Evolutionary conservation across 2,329 filamentous ascomycete genomes (phyloP).

Genomic region (Sarocladium strictum): DNA sequence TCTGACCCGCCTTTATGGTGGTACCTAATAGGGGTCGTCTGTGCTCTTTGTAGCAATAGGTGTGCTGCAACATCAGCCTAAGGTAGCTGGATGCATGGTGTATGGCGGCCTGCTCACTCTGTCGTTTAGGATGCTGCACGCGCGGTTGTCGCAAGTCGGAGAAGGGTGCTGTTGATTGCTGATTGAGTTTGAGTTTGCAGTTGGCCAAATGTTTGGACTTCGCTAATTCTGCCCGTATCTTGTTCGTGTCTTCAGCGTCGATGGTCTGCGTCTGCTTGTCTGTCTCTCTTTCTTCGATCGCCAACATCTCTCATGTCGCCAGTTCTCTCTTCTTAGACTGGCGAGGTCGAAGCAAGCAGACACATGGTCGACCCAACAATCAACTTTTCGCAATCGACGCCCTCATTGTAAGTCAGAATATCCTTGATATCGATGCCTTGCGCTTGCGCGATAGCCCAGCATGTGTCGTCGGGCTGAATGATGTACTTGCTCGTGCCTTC

Average conservation of each 20-base stretch:
- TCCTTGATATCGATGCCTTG: constrained; percentile 37
- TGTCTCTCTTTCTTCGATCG: no score
- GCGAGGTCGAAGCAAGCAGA: constrained; percentile 27
- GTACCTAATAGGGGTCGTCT: not conserved
- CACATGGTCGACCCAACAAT: constrained; percentile 37
- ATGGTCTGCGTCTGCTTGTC: no score
- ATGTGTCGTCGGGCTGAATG: constrained; percentile 42
- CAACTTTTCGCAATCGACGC: constrained; percentile 42
- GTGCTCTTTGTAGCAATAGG: not conserved
- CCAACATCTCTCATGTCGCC: no score
- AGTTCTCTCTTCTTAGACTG: not conserved
- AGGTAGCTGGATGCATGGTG: no score
- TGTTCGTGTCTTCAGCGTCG: no score
- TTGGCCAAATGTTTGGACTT: no score
- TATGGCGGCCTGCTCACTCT: not conserved
- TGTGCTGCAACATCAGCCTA: no score
- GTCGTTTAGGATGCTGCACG: no score
- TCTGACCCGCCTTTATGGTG: constrained; percentile 2
- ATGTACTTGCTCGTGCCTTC: constrained; percentile 29
- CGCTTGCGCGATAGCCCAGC: constrained; percentile 44
- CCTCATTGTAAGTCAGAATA: constrained; percentile 37
- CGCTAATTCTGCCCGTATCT: no score
- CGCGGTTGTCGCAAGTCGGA: no score
- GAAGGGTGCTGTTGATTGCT: no score
- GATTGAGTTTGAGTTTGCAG: no score